Base-by-base conservation (phyloP, 129 eudicot species). In the Artemisia tridentata region DNA sequence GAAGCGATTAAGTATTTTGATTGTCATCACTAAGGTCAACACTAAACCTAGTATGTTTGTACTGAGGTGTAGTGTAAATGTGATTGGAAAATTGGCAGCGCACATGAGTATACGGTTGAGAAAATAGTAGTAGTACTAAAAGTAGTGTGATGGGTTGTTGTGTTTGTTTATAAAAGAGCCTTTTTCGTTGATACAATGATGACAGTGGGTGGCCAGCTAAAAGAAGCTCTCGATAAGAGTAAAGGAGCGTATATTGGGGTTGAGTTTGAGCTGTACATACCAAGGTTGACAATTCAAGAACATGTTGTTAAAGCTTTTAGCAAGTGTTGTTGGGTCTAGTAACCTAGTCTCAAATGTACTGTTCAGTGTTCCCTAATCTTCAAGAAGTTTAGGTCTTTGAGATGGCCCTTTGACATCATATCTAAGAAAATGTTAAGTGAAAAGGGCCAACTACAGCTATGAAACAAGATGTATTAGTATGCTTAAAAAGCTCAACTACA, bases 91-190 rank as follows among this genome's bases (percentile, higher is more conserved):
- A 34, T 6, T 34, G 41, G 41, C 41, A 34, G 41, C 8, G 9
- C 41, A 34, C 41, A 31, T 5, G 7, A 34, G 41, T 34, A 5
- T 34, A 34, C 41, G 70, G 86, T 85, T 84, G 23, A 56, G 0
- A 56, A 17, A 19, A 2, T 56, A 34, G 41, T 54, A 54, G 19
- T 19, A 11, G 60, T 2, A 10, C 6, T 54, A 54, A 54, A 34
- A 34, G 41, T 23, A 9, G 60, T 12, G 43, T 3, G 8, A 23
- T 58, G 27, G 64, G 65, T 59, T 25, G 5, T 23, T 4, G 4
- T 13, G 46, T 27, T 61, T 13, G 20, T 14, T 61, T 59, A 14
- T 14, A 7, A 61, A 15, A 16, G 13, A 61, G 20, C 5, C 11
- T 8, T 61, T 61, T 6, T 7, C 63, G 45, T 38, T 11, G 13